These are phyloP conservation scores for Maudiozyma turicensis DNA, from an alignment of 805 yeast genomes.

Conservation along the genomic window DNA sequence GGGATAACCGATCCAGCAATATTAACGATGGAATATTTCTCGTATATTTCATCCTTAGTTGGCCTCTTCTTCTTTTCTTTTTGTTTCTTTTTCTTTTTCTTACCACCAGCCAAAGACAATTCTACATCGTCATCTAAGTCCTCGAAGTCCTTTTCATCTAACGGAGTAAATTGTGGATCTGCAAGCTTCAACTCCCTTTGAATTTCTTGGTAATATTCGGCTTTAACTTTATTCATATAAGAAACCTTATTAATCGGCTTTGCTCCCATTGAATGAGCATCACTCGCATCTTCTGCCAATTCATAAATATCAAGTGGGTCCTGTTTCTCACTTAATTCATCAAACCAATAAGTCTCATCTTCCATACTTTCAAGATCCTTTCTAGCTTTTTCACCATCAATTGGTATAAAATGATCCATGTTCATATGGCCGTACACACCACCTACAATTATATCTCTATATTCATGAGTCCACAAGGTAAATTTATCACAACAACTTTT, in stretches of 20 bases:
- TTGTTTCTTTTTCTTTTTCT: conserved; percentile 13
- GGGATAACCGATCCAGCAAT: conserved; percentile 72
- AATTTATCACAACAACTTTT: conserved; percentile 63
- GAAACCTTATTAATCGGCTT: conserved; percentile 56
- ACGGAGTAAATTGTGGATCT: not conserved
- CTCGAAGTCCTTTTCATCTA: not conserved
- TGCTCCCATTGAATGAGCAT: conserved; percentile 44
- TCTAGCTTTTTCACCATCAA: conserved; percentile 63
- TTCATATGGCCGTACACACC: conserved; percentile 87
- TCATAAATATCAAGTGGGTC: not conserved
- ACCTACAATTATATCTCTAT: conserved; percentile 74
- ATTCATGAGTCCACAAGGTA: conserved; percentile 74
- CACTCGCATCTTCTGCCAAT: conserved; percentile 29
- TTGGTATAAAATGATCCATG: conserved; percentile 73
- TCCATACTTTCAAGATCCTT: conserved; percentile 27
- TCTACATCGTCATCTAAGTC: not conserved
- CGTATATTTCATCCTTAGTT: conserved; percentile 27
- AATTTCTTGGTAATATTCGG: conserved; percentile 40
- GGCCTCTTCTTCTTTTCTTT: conserved; percentile 12
- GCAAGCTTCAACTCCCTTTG: conserved; percentile 26
- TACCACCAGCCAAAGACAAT: not conserved
- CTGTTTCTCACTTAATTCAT: conserved; percentile 10
- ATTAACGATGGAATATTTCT: conserved; percentile 60
- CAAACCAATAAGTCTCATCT: conserved; percentile 2
- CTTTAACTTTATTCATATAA: conserved; percentile 51